phyloP scores from a whole-genome alignment of 345 rosid species.

The Raphanus sativus region DNA sequence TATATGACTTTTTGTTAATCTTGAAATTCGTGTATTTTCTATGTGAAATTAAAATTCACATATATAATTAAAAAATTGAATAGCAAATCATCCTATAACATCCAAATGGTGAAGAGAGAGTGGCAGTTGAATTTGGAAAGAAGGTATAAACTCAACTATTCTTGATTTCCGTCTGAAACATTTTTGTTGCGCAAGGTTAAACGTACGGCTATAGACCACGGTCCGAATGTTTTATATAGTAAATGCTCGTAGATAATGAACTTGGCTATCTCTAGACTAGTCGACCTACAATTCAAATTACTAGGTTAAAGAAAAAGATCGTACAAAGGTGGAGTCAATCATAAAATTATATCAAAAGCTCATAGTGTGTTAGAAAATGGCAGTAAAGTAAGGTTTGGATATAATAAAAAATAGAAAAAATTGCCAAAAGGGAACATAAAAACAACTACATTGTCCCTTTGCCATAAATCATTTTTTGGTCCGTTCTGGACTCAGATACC shows the following conservation, averaged over 20 bases:
- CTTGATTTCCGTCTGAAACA: background rate
- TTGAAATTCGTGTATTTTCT: background rate
- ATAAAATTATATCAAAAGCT: background rate
- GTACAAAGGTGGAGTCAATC: background rate
- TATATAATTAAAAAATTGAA: background rate
- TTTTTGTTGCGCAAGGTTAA: background rate
- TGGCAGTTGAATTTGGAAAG: background rate
- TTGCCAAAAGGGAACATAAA: no score
- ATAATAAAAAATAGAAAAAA: background rate
- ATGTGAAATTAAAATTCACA: background rate
- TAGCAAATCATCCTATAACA: background rate
- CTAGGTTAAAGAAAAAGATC: background rate
- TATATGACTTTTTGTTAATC: background rate
- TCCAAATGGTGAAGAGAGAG: background rate
- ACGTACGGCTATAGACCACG: background rate
- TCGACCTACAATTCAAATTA: background rate
- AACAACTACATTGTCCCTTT: no score
- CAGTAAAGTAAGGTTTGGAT: conserved; percentile 4
- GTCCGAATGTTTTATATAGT: background rate
- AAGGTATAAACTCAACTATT: background rate
- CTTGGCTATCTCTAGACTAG: background rate
- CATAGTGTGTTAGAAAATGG: background rate
- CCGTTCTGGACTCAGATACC: no score
- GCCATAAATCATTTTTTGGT: no score
- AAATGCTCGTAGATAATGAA: background rate